A percentile compares a stretch with the other conserved stretches of the same genome.
phyloP scores from a whole-genome alignment of 225 moss, liverwort and hornwort species.

The Takakia lepidozioides region DNA sequence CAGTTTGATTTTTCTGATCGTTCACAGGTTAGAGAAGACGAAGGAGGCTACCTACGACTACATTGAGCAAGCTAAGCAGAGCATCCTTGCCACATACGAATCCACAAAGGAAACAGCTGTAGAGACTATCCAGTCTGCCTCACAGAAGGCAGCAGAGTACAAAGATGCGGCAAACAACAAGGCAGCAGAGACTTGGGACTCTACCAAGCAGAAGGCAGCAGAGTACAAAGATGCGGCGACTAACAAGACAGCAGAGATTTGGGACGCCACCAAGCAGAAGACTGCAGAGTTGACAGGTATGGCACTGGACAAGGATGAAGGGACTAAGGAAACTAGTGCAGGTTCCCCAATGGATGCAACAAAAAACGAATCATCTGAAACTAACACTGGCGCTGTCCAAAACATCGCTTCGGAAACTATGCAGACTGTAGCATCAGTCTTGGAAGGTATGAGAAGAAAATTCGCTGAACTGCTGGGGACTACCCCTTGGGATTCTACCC shows the following conservation, averaged over 20 bases:
- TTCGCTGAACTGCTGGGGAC: too few species aligned
- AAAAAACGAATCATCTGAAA: too few species aligned
- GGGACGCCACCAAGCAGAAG: slow-evolving; percentile 11
- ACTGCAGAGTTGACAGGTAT: slow-evolving; percentile 7
- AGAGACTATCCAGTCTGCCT: slow-evolving; percentile 9
- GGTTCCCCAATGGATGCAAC: too few species aligned
- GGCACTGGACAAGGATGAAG: slow-evolving; percentile 1
- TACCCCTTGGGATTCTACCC: too few species aligned
- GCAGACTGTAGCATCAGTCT: too few species aligned
- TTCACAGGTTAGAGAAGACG: slow-evolving; percentile 21
- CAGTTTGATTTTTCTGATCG: too few species aligned
- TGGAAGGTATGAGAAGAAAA: too few species aligned
- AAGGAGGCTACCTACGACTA: slow-evolving; percentile 13
- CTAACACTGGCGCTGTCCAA: too few species aligned
- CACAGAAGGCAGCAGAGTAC: slow-evolving; percentile 14
- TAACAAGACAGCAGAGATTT: slow-evolving; percentile 14
- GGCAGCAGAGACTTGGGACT: slow-evolving; percentile 23
- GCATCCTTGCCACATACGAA: slow-evolving; percentile 2
- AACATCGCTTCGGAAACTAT: too few species aligned
- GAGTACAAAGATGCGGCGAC: slow-evolving; percentile 9
- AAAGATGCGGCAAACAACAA: slow-evolving; percentile 17
- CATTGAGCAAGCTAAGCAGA: slow-evolving; percentile 1
- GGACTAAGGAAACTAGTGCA: slow-evolving; percentile 7
- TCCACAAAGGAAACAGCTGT: slow-evolving; percentile 5
- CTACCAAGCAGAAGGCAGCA: slow-evolving; percentile 28